Conservation (phyloP, 345 rosid genomes). For the Toxicodendron radicans region DNA sequence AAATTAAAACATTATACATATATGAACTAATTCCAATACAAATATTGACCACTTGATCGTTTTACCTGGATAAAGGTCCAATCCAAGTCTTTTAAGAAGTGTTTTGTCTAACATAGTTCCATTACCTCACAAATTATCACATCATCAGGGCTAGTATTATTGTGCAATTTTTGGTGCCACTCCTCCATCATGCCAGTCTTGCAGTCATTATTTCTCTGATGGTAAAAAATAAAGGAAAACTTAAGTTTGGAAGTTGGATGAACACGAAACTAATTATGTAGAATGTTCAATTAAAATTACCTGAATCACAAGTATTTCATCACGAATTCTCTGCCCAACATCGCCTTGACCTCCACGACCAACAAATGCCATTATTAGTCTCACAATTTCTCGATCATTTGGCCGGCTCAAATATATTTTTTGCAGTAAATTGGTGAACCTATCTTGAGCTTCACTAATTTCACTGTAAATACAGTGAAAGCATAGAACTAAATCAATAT, state of each 20-base stretch:
- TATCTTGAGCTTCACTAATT: slow-evolving; percentile 51
- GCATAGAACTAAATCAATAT: slow-evolving; percentile 1
- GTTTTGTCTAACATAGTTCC: not conserved
- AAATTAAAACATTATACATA: not conserved
- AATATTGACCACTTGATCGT: not conserved
- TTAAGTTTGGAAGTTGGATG: not conserved
- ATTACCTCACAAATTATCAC: slow-evolving; percentile 49
- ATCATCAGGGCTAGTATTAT: slow-evolving; percentile 50
- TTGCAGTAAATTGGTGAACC: slow-evolving; percentile 40
- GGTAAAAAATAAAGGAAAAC: not conserved
- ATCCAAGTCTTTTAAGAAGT: not conserved
- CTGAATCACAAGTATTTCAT: slow-evolving; percentile 46
- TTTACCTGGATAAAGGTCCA: not conserved
- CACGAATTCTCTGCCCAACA: slow-evolving; percentile 50
- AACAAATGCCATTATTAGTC: slow-evolving; percentile 40
- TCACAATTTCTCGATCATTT: slow-evolving; percentile 37
- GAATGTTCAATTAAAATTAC: slow-evolving; percentile 19
- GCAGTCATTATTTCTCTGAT: slow-evolving; percentile 46
- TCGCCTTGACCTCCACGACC: slow-evolving; percentile 50
- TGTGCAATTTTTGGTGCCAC: slow-evolving; percentile 55
- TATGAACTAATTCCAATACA: not conserved
- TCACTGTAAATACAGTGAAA: slow-evolving; percentile 30
- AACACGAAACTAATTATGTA: slow-evolving; percentile 3
- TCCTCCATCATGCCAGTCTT: slow-evolving; percentile 53
- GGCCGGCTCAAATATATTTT: slow-evolving; percentile 32